A percentile compares a stretch with the other conserved stretches of the same genome.
phyloP scores from a whole-genome alignment of 2,329 filamentous ascomycete species.

The Nigrospora osmanthi region DNA sequence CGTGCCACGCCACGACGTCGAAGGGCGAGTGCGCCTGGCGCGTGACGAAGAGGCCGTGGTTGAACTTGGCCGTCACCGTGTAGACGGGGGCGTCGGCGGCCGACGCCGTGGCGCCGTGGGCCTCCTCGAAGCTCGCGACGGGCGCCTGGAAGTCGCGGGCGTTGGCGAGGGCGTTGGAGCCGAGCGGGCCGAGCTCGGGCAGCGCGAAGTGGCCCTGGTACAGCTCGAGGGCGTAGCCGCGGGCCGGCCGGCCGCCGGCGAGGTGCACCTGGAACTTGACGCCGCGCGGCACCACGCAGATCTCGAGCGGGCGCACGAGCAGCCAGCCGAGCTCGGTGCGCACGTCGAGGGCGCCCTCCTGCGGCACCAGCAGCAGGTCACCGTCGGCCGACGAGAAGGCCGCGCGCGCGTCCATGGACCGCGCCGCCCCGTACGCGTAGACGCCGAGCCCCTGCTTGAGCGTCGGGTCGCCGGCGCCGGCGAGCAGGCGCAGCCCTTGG shows the following conservation, averaged over 20 bases:
- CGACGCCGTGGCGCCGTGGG: slow-evolving; percentile 26
- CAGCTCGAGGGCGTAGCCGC: slow-evolving; percentile 59
- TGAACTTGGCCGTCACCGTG: slow-evolving; percentile 51
- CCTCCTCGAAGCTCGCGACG: slow-evolving; percentile 51
- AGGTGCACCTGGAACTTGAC: slow-evolving; percentile 57
- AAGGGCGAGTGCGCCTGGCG: slow-evolving; percentile 58
- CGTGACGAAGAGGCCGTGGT: slow-evolving; percentile 53
- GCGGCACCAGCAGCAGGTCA: slow-evolving; percentile 60
- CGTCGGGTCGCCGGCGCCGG: slow-evolving; percentile 65
- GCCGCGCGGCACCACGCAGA: slow-evolving; percentile 58
- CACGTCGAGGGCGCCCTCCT: slow-evolving; percentile 58
- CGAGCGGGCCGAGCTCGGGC: slow-evolving; percentile 55
- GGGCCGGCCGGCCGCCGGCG: slow-evolving; percentile 22
- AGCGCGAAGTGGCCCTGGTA: slow-evolving; percentile 56
- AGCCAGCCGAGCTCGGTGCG: slow-evolving; percentile 60
- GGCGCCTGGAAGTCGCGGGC: slow-evolving; percentile 64
- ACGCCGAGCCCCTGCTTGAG: slow-evolving; percentile 66
- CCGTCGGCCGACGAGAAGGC: slow-evolving; percentile 73
- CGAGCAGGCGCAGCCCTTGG: slow-evolving; percentile 52
- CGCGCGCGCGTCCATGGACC: slow-evolving; percentile 58
- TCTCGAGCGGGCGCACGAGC: slow-evolving; percentile 58
- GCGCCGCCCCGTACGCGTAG: slow-evolving; percentile 63
- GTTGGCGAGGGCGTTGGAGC: slow-evolving; percentile 67
- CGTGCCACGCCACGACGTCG: slow-evolving; percentile 66
- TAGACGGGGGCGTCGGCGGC: slow-evolving; percentile 14